Percentiles rank a stretch among this genome's conserved stretches.
Conservation (phyloP, 192 early-diverging fungal genomes). For the Entomortierella beljakovae region DNA sequence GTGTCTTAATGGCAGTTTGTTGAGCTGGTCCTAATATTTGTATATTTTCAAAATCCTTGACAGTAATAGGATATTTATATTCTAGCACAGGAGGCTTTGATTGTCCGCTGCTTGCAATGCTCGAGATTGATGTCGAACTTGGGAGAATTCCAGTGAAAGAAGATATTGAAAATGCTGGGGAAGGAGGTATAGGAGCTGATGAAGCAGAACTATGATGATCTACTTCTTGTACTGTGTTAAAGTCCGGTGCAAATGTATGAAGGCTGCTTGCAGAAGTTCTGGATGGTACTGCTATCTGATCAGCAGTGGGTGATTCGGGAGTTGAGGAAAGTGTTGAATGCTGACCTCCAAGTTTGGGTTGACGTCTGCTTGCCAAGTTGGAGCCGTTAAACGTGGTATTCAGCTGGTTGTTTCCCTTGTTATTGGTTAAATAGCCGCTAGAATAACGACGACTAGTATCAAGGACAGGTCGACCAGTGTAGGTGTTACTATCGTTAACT, state of each 20-base stretch:
- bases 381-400: not conserved
- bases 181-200: slow-evolving; percentile 13
- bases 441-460: slow-evolving; percentile 35
- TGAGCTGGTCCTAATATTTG: slow-evolving; percentile 30
- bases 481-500: slow-evolving; percentile 30
- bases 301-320: slow-evolving; percentile 24
- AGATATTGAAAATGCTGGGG: slow-evolving; percentile 42
- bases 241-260: slow-evolving; percentile 36
- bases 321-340: slow-evolving; percentile 22
- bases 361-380: slow-evolving; percentile 20
- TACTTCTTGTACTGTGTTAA: slow-evolving; percentile 6
- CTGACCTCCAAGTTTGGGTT: slow-evolving; percentile 15
- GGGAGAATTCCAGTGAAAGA: slow-evolving; percentile 43
- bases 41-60: slow-evolving; percentile 48
- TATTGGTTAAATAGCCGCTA: slow-evolving; percentile 1
- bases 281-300: not conserved
- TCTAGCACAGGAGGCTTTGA: slow-evolving; percentile 39
- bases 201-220: slow-evolving; percentile 5
- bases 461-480: slow-evolving; percentile 29
- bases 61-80: slow-evolving; percentile 27
- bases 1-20: slow-evolving; percentile 31
- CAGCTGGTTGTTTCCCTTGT: slow-evolving; percentile 8
- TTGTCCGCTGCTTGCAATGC: slow-evolving; percentile 18
- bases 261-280: slow-evolving; percentile 8
- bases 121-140: slow-evolving; percentile 32